phyloP scores from a whole-genome alignment of 805 yeast species.

The Yarrowia hollandica region DNA sequence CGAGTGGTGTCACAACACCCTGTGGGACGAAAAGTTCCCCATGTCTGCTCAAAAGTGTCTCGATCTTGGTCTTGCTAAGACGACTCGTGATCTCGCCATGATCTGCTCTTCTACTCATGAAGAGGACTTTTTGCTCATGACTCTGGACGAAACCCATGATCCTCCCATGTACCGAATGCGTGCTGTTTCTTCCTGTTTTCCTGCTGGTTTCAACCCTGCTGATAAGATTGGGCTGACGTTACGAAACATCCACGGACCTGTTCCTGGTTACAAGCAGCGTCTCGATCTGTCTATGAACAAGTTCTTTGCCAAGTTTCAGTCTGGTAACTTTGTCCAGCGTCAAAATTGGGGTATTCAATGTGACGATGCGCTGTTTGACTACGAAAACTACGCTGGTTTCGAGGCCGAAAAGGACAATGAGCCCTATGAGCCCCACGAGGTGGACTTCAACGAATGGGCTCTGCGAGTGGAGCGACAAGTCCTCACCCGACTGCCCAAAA shows the following conservation, averaged over 20 bases:
- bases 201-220: slow-evolving; percentile 67
- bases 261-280: slow-evolving; percentile 67
- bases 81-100: slow-evolving; percentile 1
- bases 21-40: slow-evolving; percentile 42
- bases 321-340: slow-evolving; percentile 65
- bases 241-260: slow-evolving; percentile 64
- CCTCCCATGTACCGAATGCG: slow-evolving; percentile 50
- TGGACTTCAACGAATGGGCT: slow-evolving; percentile 42
- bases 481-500: slow-evolving; percentile 62
- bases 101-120: slow-evolving; percentile 41
- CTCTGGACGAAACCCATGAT: slow-evolving; percentile 53
- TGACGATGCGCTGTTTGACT: slow-evolving; percentile 43
- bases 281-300: slow-evolving; percentile 69
- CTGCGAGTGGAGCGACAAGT: slow-evolving; percentile 72
- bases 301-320: slow-evolving; percentile 65
- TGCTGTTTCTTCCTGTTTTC: slow-evolving; percentile 60
- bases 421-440: slow-evolving; percentile 56
- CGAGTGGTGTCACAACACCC: slow-evolving; percentile 41
- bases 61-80: background rate
- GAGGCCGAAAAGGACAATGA: slow-evolving; percentile 58
- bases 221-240: slow-evolving; percentile 60
- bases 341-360: slow-evolving; percentile 67
- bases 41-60: background rate
- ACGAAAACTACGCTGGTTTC: slow-evolving; percentile 57
- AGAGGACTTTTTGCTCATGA: slow-evolving; percentile 62